Base-by-base conservation (phyloP, 352 stramenopile species). In the Pythium myriotylum region DNA sequence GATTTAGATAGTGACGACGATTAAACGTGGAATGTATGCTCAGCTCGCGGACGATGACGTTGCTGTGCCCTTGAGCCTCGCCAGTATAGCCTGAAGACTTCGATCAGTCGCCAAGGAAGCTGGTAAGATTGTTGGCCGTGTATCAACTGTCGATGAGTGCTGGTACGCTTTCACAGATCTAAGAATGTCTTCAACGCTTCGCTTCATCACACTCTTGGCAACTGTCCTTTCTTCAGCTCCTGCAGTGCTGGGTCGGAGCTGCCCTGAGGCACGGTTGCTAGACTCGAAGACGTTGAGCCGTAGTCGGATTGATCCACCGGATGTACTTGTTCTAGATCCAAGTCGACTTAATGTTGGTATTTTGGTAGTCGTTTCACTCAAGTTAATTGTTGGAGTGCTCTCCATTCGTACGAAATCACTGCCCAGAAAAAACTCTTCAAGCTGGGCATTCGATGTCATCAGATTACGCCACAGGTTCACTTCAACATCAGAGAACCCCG, bases 1-100 rank as follows among this genome's bases (percentile, higher is more conserved):
- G 92, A 97, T 63, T 68, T 97, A 9, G 86, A 94, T 48, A 95
- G 84, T 40, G 91, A 97, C 66, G 88, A 97, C 37, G 91, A 97
- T 46, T 94, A 41, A 82, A 16, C 27, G 17, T 23, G 46, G 27
- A 29, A 42, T 39, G 45, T 42, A n/a, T 20, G 22, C 19, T 46
- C 54, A 42, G 6, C 48, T 49, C 16, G 61, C 54, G n/a, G 61
- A 54, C 10, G 60, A 46, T 17, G 46, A 62, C 26, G 53, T 62
- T 10, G 23, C 50, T 32, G 33, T 52, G 10, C 53, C 46, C 42
- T 80, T 72, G 45, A 79, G 47, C 26, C 74, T 57, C 12, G 67
- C 54, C 39, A 85, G 61, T 41, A 74, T 67, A 14, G 66, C 53
- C 27, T 67, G 54, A 16, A 79, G 65, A 29, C 54, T 35, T 58